Evolutionary conservation across 495 filamentous ascomycete species (phyloP).

Genomic region (Cenococcum geophilum): DNA sequence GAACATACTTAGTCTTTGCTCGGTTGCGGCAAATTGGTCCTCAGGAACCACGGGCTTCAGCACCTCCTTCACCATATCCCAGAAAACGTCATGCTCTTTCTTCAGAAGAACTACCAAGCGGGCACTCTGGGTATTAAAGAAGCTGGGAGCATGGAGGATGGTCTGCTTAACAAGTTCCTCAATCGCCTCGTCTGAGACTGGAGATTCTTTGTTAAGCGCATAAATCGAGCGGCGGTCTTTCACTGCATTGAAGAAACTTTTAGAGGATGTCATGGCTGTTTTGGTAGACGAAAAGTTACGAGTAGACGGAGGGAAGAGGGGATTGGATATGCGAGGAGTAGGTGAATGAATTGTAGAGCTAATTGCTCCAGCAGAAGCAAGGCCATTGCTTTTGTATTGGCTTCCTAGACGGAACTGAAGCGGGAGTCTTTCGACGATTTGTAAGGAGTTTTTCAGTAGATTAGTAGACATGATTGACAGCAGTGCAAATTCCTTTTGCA

Average conservation of each 20-base stretch:
- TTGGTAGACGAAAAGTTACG: conserved; percentile 9
- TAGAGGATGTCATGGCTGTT: conserved; percentile 25
- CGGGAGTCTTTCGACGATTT: conserved; percentile 2
- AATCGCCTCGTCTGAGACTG: conserved; percentile 49
- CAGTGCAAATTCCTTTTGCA: neutral
- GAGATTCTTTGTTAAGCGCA: conserved; percentile 49
- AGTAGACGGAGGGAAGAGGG: conserved; percentile 2
- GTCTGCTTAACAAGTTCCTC: conserved; percentile 50
- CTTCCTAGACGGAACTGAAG: neutral
- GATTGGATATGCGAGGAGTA: neutral
- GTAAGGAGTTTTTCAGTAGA: neutral
- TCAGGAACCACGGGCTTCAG: conserved; percentile 55
- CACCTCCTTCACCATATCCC: conserved; percentile 50
- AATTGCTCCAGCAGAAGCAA: neutral
- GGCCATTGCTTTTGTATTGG: neutral
- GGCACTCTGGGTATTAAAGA: conserved; percentile 63
- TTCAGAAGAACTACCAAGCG: conserved; percentile 57
- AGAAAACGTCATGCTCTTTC: conserved; percentile 59
- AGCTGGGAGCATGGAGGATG: conserved; percentile 51
- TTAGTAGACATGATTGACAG: neutral
- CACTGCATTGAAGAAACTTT: conserved; percentile 48
- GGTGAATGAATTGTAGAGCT: neutral
- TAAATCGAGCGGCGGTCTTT: conserved; percentile 56
- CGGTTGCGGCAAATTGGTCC: conserved; percentile 47
- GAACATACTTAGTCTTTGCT: conserved; percentile 47